Evolutionary conservation across 208 protist species (phyloP), one percentile per base, ranked within the genome.

Genomic region (Acanthamoeba quina): DNA sequence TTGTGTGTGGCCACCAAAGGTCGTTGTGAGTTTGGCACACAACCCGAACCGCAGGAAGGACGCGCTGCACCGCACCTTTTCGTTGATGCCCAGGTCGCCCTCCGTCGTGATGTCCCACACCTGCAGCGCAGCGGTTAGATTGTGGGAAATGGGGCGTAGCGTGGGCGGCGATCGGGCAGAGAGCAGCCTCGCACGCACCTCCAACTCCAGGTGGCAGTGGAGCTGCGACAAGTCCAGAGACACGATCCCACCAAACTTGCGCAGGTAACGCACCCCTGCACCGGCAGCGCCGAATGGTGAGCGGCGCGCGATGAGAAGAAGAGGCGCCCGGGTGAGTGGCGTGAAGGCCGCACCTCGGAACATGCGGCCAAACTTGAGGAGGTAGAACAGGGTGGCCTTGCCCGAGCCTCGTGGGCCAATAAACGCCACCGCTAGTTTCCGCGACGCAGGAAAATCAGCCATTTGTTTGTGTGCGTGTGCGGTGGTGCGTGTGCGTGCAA

Each of bases 211-310:
- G 47, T 91, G 85, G 56, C 60, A 91, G 58, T 74, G 85, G 11
- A 74, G 56, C 49, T 91, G 85, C 5, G 85, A 47, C 11, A 91
- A 56, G 31, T 91, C 85, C 64, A 91, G 47, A 6, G 85, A 91
- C n/a, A 91, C 85, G 56, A 91, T 91, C 21, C 85, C 85, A 2
- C 85, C 85, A 49, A 91, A 91, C 64, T 91, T 91, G 31, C 85
- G 56, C 37, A 91, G 85, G 24, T 91, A 91, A 3, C 85, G 56
- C 47, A 91, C 85, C 9, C 76, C 76, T 85, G 76, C 66, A 74
- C 56, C 56, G 21, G 6, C 15, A 60, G 7, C 4, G 7, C 7
- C 49, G 4, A 54, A 15, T 15, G 11, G 21, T 24, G 17, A 60
- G 56, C 15, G 11, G 21, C 6, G 56, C 56, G 5, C 11, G 56